Evolutionary conservation across 495 filamentous ascomycete species (phyloP).

Genomic region (Aspergillus saccharolyticus): DNA sequence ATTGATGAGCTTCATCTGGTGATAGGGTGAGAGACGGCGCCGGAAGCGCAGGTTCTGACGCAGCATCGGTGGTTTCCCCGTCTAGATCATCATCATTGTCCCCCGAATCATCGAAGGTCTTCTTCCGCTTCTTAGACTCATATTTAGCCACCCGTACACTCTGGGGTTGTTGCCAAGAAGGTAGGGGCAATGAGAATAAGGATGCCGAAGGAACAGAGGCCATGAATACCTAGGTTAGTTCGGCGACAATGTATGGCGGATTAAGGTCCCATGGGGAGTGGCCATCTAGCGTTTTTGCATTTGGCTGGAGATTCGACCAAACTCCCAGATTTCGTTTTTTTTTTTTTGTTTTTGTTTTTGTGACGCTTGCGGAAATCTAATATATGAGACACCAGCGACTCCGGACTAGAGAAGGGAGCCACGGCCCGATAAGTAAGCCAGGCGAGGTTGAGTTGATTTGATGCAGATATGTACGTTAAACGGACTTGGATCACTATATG

Average conservation of each 20-base stretch:
- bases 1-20: constrained; percentile 45
- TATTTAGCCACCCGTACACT: constrained; percentile 34
- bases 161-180: constrained; percentile 33
- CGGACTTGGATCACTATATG: too few relatives aligned
- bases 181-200: constrained; percentile 38
- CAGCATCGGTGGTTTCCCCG: constrained; percentile 33
- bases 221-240: constrained; percentile 23
- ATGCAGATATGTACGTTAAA: too few relatives aligned
- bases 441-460: too few relatives aligned
- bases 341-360: too few relatives aligned
- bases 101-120: constrained; percentile 22
- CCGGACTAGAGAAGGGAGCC: too few relatives aligned
- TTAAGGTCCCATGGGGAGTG: constrained; percentile 13
- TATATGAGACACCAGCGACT: too few relatives aligned
- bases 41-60: constrained; percentile 26
- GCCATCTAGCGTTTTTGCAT: constrained; percentile 5
- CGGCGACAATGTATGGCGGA: not conserved
- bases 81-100: constrained; percentile 22
- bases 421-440: too few relatives aligned
- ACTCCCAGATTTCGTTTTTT: not conserved
- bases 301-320: not conserved
- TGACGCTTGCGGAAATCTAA: too few relatives aligned
- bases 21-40: constrained; percentile 32
- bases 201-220: constrained; percentile 31
- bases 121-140: constrained; percentile 40